Evolutionary conservation across 106 monocot species (phyloP), one percentile per base, ranked within the genome.

Genomic region (Hemerocallis citrina): DNA sequence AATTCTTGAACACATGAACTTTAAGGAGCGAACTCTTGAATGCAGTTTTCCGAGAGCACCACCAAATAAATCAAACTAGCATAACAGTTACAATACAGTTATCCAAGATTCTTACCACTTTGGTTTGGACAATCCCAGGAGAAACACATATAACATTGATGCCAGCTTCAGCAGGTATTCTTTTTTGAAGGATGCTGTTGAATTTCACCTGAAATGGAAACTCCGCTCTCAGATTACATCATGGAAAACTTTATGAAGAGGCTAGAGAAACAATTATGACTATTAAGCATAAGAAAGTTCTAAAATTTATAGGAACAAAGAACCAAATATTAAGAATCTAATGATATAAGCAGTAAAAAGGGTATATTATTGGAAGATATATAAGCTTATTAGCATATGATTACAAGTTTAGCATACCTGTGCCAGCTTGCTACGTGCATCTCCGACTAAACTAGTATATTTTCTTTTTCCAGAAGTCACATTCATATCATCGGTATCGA

Each of bases 41-140:
- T n/a, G n/a, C n/a, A n/a, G n/a, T n/a, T n/a, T n/a, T n/a, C n/a
- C n/a, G n/a, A n/a, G 54, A 32, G 32, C 16, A 54, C n/a, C 4
- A 32, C 15, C 31, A 32, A 31, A 27, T 54, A 13, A 57, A 32
- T 34, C 20, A n/a, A 17, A 23, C 38, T 22, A 19, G 34, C 21
- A 1, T 14, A 59, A 45, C 20, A 25, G 27, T 24, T 4, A 48
- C 14, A 50, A 66, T 37, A 39, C 6, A 65, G 37, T 38, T 34
- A 52, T 27, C 25, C 13, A 67, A 24, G 33, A 70, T 25, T 87
- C 96, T 92, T 64, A 98, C 96, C 72, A 98, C 96, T 61, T 98
- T 92, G 19, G 96, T 98, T 64, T 79, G 68, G 23, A 98, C 96
- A 62, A 98, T 98, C 65, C 96, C 96, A 25, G 96, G 96, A 73